Evolutionary conservation across 2,329 filamentous ascomycete genomes (phyloP), one percentile per base, ranked within the genome.

Genomic region (Fusarium brevicatenulatum): DNA sequence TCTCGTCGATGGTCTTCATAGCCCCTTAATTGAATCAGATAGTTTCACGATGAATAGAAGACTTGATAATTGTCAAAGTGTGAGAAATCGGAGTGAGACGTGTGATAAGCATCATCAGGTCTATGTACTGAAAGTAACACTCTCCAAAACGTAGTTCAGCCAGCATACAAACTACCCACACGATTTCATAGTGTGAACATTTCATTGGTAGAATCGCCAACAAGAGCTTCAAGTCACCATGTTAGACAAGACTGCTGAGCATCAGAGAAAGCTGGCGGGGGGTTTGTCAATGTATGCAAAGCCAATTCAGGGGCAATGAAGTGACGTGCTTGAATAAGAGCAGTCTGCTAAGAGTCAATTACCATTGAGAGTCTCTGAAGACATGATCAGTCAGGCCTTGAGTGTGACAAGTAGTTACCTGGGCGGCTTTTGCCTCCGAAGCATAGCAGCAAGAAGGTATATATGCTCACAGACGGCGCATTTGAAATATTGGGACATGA

Each of bases 161-260:
- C 42, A 43, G n/a, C 4, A 44, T 5, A 25, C 21, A 6, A 42
- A n/a, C 21, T 6, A 4, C 16, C 10, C 10, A 23, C 42, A 23
- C 4, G 10, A 23, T 18, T 23, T 4, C n/a, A 0, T 1, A 23
- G 0, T 23, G 15, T 12, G 10, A 11, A 4, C 0, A 4, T 4
- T 44, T 9, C 1, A 28, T 2, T 47, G 19, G 3, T 4, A 1
- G 7, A 10, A 28, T 21, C 12, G 10, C 12, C 0, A 46, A 28
- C 18, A 10, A 2, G 1, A 21, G 12, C 4, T 3, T 21, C 18
- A 2, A 7, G 12, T 10, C 4, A 5, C 18, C 23, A 21, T 28
- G 23, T 2, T 4, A 4, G 18, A 5, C 4, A 46, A 4, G 12
- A 15, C 12, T 21, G 8, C 18, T 15, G 25, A 21, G 6, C 4